These are phyloP conservation scores for Lignosus rhinocerotis DNA, from an alignment of 1,284 basidiomycete genomes.

Conservation along the genomic window DNA sequence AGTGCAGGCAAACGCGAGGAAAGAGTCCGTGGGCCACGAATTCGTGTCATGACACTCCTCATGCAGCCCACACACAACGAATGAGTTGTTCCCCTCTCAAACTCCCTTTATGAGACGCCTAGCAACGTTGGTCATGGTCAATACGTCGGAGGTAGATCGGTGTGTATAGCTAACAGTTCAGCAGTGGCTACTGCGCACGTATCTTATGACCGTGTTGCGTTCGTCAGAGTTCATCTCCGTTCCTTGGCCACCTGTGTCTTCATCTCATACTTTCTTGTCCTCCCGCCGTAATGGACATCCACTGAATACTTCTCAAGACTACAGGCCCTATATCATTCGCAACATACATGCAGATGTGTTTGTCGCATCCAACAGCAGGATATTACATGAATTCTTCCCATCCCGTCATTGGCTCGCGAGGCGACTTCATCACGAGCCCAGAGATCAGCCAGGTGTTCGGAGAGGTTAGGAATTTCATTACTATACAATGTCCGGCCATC, in stretches of 20 bases:
- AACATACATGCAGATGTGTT: conserved; percentile 87
- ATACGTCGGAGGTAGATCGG: not conserved
- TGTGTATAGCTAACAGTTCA: not conserved
- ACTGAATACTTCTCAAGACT: conserved; percentile 46
- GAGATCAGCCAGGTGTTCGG: conserved; percentile 98
- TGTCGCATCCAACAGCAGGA: conserved; percentile 84
- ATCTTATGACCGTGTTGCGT: not conserved
- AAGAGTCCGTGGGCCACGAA: no score
- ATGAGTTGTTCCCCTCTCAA: not conserved
- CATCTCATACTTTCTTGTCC: not conserved
- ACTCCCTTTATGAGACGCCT: not conserved
- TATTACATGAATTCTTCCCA: conserved; percentile 82
- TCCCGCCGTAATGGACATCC: not conserved
- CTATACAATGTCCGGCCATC: conserved; percentile 1
- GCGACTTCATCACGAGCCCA: conserved; percentile 96
- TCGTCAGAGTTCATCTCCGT: not conserved
- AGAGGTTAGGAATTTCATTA: conserved; percentile 61
- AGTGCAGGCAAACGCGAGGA: no score
- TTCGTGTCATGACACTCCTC: no score
- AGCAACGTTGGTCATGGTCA: not conserved
- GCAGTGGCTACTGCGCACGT: not conserved
- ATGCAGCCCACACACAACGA: no score
- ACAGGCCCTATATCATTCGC: conserved; percentile 87
- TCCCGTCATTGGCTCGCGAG: conserved; percentile 81
- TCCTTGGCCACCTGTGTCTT: not conserved